These are phyloP conservation scores for Helminthosporium solani DNA, from an alignment of 2,329 filamentous ascomycete species.

Conservation along the genomic window DNA sequence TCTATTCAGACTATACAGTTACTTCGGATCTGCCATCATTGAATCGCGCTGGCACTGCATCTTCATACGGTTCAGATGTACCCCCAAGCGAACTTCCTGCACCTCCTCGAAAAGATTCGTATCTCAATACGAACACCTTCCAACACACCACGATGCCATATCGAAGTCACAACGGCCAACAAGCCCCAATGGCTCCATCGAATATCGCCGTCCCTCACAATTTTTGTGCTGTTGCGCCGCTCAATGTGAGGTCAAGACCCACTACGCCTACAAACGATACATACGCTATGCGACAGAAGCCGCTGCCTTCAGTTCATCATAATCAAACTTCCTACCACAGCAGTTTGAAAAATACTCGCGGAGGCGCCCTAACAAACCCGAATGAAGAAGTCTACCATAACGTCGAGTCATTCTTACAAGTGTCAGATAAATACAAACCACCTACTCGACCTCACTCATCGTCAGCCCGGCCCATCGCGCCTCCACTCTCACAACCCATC, in stretches of 20 bases:
- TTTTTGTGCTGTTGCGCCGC: background rate
- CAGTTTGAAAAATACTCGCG: constrained; percentile 1
- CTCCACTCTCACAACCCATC: constrained; percentile 13
- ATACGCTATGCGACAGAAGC: constrained; percentile 2
- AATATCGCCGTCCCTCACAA: background rate
- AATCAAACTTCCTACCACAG: background rate
- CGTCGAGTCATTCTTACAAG: too few relatives aligned
- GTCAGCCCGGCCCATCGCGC: constrained; percentile 13
- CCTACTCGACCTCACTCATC: too few relatives aligned
- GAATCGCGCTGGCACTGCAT: constrained; percentile 27
- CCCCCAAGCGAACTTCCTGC: constrained; percentile 1
- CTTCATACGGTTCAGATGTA: constrained; percentile 23
- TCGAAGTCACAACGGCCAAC: background rate
- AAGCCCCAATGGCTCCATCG: background rate
- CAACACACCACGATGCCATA: background rate
- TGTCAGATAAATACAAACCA: too few relatives aligned
- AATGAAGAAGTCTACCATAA: constrained; percentile 2
- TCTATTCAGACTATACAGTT: constrained; percentile 22
- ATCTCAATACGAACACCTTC: constrained; percentile 1
- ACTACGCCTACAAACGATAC: background rate
- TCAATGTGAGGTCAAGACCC: background rate
- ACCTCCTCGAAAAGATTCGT: background rate
- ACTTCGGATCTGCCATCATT: constrained; percentile 20
- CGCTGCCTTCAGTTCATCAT: constrained; percentile 8
- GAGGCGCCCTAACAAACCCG: constrained; percentile 3